Conservation (phyloP, 2,329 filamentous ascomycete genomes). For the Fusarium algeriense region DNA sequence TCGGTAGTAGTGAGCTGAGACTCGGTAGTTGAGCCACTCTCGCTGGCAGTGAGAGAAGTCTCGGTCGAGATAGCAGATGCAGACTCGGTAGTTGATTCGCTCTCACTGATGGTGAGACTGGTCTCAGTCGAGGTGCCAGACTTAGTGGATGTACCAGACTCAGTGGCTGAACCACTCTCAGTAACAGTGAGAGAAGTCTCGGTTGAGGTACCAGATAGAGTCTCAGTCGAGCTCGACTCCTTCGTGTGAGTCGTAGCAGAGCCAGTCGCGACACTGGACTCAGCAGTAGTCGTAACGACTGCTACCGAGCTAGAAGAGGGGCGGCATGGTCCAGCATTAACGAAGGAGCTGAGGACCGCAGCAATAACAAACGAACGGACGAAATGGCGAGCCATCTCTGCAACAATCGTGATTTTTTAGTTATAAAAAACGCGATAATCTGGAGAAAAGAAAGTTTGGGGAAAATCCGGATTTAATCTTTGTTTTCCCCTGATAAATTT, state of each 20-base stretch:
- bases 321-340: constrained; percentile 21
- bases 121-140: neutral
- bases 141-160: neutral
- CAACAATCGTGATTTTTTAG: neutral
- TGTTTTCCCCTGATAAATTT: neutral
- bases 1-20: no score
- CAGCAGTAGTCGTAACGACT: neutral
- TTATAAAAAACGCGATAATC: neutral
- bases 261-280: neutral
- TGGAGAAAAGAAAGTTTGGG: neutral
- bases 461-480: neutral
- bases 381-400: constrained; percentile 24
- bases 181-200: neutral
- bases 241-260: neutral
- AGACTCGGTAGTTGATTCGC: neutral
- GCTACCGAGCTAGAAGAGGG: neutral
- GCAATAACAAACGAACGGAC: constrained; percentile 22
- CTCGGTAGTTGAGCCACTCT: no score
- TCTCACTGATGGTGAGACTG: neutral
- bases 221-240: neutral
- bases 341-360: constrained; percentile 12
- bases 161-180: neutral
- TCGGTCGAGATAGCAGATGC: neutral
- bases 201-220: neutral
- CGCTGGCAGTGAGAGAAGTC: no score